Evolutionary conservation across 345 rosid genomes (phyloP), one percentile per base, ranked within the genome.

Genomic region (Bretschneidera sinensis): DNA sequence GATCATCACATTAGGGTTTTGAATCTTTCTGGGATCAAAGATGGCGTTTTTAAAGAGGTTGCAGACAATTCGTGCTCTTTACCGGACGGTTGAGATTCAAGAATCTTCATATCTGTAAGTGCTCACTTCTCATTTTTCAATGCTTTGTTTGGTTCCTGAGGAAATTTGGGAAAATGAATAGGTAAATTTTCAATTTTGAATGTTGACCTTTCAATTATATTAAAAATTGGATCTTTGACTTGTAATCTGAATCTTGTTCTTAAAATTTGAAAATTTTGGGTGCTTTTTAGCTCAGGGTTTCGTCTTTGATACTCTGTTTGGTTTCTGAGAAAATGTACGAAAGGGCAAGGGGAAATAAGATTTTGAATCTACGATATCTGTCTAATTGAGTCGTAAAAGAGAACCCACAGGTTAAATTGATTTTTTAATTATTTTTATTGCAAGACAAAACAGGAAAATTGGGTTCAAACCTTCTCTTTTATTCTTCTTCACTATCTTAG

Each of bases 91-190:
- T 65, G 74, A 70, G 68, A 1, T 62, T 60, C 69, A 49, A 54
- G 79, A 81, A 61, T 73, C 76, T 67, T 69, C 79, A 1, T 31
- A 55, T 51, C 69, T 81, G 97, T 90, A 69, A 82, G 97, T 76
- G 20, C 15, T 54, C 43, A 22, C 66, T 64, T 63, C 52, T 51
- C 53, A 53, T 70, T 51, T 59, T 21, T 22, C 25, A 24, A 7
- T 62, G 6, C 54, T 48, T 19, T 59, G 64, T 68, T 76, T 61
- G 54, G 74, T 62, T 72, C 34, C 34, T 6, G 6, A 45, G 58
- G 62, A 56, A 69, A 52, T 55, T 53, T 11, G 39, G 33, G 34
- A 54, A 56, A 39, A 51, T 5, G 47, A 55, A 24, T 17, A 22
- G 4, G 17, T n/a, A 51, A 43, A 51, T 4, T 54, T 43, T 25